phyloP scores from a whole-genome alignment of 2,329 filamentous ascomycete species.

The Fusarium nygamai region DNA sequence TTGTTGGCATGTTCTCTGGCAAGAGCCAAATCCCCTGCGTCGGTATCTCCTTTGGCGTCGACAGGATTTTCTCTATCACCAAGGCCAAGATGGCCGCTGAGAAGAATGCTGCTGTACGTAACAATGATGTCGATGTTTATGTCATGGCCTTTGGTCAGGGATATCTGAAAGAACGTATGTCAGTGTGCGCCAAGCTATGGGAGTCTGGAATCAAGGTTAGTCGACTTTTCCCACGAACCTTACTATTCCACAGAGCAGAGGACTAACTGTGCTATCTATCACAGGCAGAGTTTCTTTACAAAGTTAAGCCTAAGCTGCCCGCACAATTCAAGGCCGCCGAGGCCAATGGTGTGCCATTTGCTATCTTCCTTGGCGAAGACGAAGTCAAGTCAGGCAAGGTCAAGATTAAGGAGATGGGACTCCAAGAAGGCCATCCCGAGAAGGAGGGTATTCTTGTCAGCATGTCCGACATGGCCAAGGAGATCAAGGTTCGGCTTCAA shows the following conservation, averaged over 20 bases:
- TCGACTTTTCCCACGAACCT: background rate
- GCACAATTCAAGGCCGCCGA: conserved; percentile 94
- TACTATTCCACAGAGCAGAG: conserved; percentile 19
- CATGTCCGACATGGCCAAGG: conserved; percentile 68
- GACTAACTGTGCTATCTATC: conserved; percentile 20
- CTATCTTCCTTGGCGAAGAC: conserved; percentile 89
- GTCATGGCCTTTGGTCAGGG: conserved; percentile 96
- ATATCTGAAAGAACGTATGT: conserved; percentile 86
- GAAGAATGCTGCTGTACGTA: conserved; percentile 58
- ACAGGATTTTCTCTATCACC: conserved; percentile 93
- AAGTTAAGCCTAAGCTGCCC: conserved; percentile 88
- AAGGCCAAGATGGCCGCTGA: conserved; percentile 76
- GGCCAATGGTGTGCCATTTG: conserved; percentile 80
- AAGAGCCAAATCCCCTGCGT: conserved; percentile 77
- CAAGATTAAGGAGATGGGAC: conserved; percentile 81
- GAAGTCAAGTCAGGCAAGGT: conserved; percentile 86
- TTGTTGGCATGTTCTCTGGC: conserved; percentile 92
- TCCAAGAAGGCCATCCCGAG: conserved; percentile 84
- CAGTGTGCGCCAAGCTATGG: conserved; percentile 81
- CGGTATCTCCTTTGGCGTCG: conserved; percentile 88
- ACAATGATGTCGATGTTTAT: conserved; percentile 86
- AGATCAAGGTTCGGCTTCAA: conserved; percentile 63
- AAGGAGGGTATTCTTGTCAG: conserved; percentile 86
- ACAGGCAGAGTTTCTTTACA: conserved; percentile 85
- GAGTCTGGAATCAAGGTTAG: conserved; percentile 83